These are phyloP conservation scores for Hyphopichia pseudoburtonii DNA, from an alignment of 1,139 yeast genomes.

Conservation along the genomic window DNA sequence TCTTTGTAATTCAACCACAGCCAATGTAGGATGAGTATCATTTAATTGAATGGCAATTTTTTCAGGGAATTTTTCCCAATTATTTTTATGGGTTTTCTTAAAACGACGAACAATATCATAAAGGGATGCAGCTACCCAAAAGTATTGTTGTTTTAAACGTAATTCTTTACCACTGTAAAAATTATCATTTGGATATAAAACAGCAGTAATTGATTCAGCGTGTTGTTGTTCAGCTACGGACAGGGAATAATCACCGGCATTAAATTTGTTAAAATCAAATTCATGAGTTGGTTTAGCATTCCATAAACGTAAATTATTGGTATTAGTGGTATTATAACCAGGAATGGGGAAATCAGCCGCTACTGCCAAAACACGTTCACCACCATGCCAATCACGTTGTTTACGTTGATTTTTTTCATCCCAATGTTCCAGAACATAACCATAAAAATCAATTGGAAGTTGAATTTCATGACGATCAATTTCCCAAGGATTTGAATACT, in stretches of 20 bases:
- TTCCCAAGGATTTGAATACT: slow-evolving; percentile 90
- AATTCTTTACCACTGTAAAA: slow-evolving; percentile 89
- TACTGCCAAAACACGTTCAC: slow-evolving; percentile 84
- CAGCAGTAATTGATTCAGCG: slow-evolving; percentile 91
- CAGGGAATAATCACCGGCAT: slow-evolving; percentile 85
- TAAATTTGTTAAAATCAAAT: slow-evolving; percentile 89
- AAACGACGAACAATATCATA: slow-evolving; percentile 90
- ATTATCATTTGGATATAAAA: slow-evolving; percentile 89
- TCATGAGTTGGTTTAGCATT: slow-evolving; percentile 86
- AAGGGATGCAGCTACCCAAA: slow-evolving; percentile 94
- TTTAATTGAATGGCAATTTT: slow-evolving; percentile 90
- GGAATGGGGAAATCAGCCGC: slow-evolving; percentile 96
- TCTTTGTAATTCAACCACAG: slow-evolving; percentile 87
- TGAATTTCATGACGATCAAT: slow-evolving; percentile 83
- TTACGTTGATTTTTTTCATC: slow-evolving; percentile 52
- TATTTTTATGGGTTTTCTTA: slow-evolving; percentile 66
- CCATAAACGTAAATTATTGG: slow-evolving; percentile 90
- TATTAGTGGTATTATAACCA: slow-evolving; percentile 80
- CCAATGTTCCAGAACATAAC: slow-evolving; percentile 65
- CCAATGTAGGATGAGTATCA: slow-evolving; percentile 94
- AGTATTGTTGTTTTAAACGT: slow-evolving; percentile 92
- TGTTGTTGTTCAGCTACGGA: slow-evolving; percentile 83
- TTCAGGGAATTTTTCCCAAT: slow-evolving; percentile 83
- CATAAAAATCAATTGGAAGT: slow-evolving; percentile 91
- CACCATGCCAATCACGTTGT: slow-evolving; percentile 77